Percentiles rank a stretch among this genome's conserved stretches.
These are phyloP conservation scores for Calycina herbarum DNA, from an alignment of 2,329 filamentous ascomycete genomes.

Conservation along the genomic window DNA sequence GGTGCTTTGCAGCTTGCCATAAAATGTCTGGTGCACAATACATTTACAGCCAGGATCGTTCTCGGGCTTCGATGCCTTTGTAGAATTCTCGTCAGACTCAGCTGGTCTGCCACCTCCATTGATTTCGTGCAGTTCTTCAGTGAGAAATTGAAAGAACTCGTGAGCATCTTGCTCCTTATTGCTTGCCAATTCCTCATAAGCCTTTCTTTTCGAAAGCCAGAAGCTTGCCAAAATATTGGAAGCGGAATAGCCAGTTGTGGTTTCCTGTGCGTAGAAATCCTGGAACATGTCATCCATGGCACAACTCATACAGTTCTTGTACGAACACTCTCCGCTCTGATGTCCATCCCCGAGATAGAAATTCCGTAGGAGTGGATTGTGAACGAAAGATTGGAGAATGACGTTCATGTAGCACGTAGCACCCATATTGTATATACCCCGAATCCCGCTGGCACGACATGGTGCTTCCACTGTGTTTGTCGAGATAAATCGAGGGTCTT, in stretches of 20 bases:
- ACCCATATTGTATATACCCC: slow-evolving; percentile 96
- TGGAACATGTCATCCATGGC: slow-evolving; percentile 75
- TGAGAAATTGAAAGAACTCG: slow-evolving; percentile 94
- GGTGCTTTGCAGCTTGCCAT: slow-evolving; percentile 85
- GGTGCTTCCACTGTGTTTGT: slow-evolving; percentile 77
- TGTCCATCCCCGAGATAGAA: slow-evolving; percentile 94
- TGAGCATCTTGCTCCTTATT: slow-evolving; percentile 97
- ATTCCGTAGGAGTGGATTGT: slow-evolving; percentile 87
- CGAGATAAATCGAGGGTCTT: slow-evolving; percentile 75
- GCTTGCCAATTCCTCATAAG: slow-evolving; percentile 75
- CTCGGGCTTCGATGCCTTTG: slow-evolving; percentile 29
- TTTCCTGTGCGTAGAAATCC: slow-evolving; percentile 70
- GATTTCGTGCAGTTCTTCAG: slow-evolving; percentile 84
- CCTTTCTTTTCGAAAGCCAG: slow-evolving; percentile 79
- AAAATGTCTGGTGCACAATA: slow-evolving; percentile 92
- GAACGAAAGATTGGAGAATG: slow-evolving; percentile 87
- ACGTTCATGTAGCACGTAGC: slow-evolving; percentile 98
- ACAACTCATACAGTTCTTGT: slow-evolving; percentile 64
- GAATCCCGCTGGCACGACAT: slow-evolving; percentile 82
- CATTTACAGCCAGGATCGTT: slow-evolving; percentile 64
- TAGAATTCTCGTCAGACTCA: slow-evolving; percentile 26
- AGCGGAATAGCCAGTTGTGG: slow-evolving; percentile 86
- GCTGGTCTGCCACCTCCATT: slow-evolving; percentile 58
- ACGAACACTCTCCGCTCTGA: slow-evolving; percentile 69
- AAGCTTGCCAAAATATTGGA: slow-evolving; percentile 86